Evolutionary conservation across 768 basidiomycete genomes (phyloP), one percentile per base, ranked within the genome.

Genomic region (Termitomyces sp.): DNA sequence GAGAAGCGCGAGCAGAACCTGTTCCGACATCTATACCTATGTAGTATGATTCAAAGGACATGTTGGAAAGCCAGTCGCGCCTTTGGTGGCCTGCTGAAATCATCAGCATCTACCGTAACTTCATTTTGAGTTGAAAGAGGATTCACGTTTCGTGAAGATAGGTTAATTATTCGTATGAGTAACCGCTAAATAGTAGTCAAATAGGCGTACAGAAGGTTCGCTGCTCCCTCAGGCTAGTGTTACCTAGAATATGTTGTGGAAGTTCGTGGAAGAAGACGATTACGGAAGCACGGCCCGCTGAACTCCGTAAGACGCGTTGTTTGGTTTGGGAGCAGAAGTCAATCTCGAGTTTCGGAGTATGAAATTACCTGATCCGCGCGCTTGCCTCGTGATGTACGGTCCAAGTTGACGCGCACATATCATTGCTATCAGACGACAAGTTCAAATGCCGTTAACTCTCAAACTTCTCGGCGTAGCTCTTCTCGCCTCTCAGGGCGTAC

Each of bases 11-110:
- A 7, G 87, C 94, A 21, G 95, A 98, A 57, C 95, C 95, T 1
- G 97, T 98, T 14, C 97, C 97, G 32, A 96, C 90, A 69, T 90
- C 89, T 57, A 91, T 75, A 46, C 90, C 89, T 59, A 92, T 78
- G 69, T 87, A 91, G 69, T 83, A 83, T 56, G 64, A 69, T 53
- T 75, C 67, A 40, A 61, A 43, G 45, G 71, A 66, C 77, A 81
- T 80, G 41, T 4, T 53, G 32, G 7, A 23, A 14, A 23, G 23
- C 19, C 34, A n/a, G 29, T 35, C 10, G 16, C 11, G 29, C 42
- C 11, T 43, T 31, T 29, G 27, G 19, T 27, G 49, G 40, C 25
- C 41, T 53, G 42, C 19, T 53, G 7, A 23, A 32, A 53, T 34
- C 25, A 16, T 21, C 27, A 50, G 37, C 23, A 50, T 50, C 37